Evolutionary conservation across 352 stramenopile species (phyloP), one percentile per base, ranked within the genome.

Genomic region (Phytophthora hibernalis): DNA sequence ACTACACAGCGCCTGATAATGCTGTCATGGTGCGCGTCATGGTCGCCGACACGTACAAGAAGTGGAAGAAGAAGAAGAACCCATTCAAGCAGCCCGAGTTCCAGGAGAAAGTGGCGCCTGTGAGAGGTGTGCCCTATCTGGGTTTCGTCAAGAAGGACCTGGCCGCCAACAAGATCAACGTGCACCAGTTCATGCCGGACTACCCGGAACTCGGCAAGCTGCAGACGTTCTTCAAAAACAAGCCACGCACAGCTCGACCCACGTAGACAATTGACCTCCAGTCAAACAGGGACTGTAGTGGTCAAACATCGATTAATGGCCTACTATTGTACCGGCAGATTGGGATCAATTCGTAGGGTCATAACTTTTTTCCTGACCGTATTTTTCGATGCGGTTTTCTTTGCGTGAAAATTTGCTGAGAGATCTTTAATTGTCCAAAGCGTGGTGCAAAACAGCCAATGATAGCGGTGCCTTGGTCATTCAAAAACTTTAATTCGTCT

Each of bases 1-100:
- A 93, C 65, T 83, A 87, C 63, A 86, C 83, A 8, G 86, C 86
- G 11, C 78, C 84, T 0, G 72, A 83, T 28, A 71, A 75, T 18
- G 82, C 86, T 2, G 73, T 92, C 40, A 54, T 95, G 51, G 49
- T 95, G 22, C 77, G 75, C 1, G 68, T 80, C 10, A 66, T 90
- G 24, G 83, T 92, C 8, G 60, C 66, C 3, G 50, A 64, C 45
- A 81, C 84, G 57, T 93, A 91, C 73, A 85, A 87, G 62, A 61
- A 77, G 60, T 95, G 86, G 86, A 92, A 95, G 66, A 87, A 89
- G 64, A 88, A 85, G 52, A 79, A 77, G n/a, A 91, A 93, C 62
- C 78, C 82, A 26, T 93, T 92, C 69, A 91, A 91, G 68, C 61
- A 66, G 37, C 68, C 72, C 18, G 75, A 80, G 18, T 93, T 93